Conservation (phyloP, 495 filamentous ascomycete genomes). For the Hypoxylon lienhwacheense region DNA sequence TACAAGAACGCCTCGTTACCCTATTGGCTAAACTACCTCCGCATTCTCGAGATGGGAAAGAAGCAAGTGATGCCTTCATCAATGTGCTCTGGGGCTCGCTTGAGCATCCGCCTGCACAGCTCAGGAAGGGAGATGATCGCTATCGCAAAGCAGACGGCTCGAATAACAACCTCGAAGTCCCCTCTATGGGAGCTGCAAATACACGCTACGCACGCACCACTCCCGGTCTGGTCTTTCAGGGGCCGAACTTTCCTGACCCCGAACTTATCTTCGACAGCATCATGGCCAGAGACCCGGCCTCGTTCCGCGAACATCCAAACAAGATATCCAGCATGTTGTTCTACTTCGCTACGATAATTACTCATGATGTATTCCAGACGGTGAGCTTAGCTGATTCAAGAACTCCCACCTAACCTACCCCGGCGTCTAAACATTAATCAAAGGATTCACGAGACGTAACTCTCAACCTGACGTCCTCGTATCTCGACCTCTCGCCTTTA, state of each 20-base stretch:
- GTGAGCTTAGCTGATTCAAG: conserved; percentile 1
- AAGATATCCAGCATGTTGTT: conserved; percentile 78
- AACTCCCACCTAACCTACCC: background rate
- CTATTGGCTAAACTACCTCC: conserved; percentile 42
- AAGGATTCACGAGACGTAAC: conserved; percentile 41
- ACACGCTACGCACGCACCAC: conserved; percentile 66
- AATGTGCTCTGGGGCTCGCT: conserved; percentile 65
- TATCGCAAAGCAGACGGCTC: conserved; percentile 70
- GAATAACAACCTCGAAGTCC: conserved; percentile 59
- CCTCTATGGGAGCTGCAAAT: conserved; percentile 59
- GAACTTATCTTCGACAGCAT: conserved; percentile 72
- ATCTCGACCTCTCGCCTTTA: conserved; percentile 75
- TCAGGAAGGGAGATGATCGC: conserved; percentile 42
- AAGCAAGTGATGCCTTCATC: conserved; percentile 44
- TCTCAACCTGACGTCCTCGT: conserved; percentile 71
- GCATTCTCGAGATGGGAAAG: conserved; percentile 36
- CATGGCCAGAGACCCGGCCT: conserved; percentile 56
- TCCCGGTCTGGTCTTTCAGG: conserved; percentile 57
- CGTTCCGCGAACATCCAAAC: conserved; percentile 66
- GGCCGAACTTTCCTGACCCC: conserved; percentile 67
- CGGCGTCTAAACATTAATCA: conserved; percentile 3
- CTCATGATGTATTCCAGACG: conserved; percentile 61
- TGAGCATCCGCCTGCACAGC: conserved; percentile 65
- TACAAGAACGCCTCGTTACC: conserved; percentile 43
- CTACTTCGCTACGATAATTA: conserved; percentile 80